Base-by-base conservation (phyloP, 1,284 basidiomycete species). In the Ustilago bromivora region DNA sequence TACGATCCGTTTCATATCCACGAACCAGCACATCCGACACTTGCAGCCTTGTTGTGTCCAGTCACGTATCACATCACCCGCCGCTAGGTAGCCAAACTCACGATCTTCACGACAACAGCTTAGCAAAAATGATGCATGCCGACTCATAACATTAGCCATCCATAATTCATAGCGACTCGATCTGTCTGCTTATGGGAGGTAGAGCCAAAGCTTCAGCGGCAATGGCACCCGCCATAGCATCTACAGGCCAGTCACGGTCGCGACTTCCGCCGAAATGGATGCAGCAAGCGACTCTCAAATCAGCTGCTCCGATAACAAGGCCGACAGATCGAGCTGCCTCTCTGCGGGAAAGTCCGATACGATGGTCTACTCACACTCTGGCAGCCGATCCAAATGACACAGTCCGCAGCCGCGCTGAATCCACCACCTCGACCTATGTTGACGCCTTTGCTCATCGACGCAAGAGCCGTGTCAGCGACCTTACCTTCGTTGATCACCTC, bases 371-470 rank as follows among this genome's bases (percentile, higher is more conserved):
- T 3, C 64, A 69, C 31, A 68, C 73, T 1, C 65, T 71, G 15
- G 58, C 68, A 19, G 19, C 52, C 10, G 73, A 71, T 46, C 49
- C 61, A 3, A 53, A 71, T 31, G 69, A 66, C 34, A 76, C 66
- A 15, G 31, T 76, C 8, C 69, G 74, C 31, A 71, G 68, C 17
- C 68, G 73, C 9, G 61, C 68, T 40, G 68, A 71, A 43, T 68
- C 68, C 23, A 76, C 65, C 41, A 61, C 67, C 19, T 71, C 61
- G n/a, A 71, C 71, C 11, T 73, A 58, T 41, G 71, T 73, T 35
- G 74, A 76, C 36, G 71, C 69, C 15, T 76, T 76, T 56, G 69
- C 74, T 3, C 69, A 68, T 38, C 69, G 74, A 23, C 69, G 74
- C 36, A 71, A 66, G 65, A 71, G 63, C 46, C 61, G 74, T 19